These are phyloP conservation scores for Hansenula lynferdii DNA, from an alignment of 1,139 yeast species.

Conservation along the genomic window DNA sequence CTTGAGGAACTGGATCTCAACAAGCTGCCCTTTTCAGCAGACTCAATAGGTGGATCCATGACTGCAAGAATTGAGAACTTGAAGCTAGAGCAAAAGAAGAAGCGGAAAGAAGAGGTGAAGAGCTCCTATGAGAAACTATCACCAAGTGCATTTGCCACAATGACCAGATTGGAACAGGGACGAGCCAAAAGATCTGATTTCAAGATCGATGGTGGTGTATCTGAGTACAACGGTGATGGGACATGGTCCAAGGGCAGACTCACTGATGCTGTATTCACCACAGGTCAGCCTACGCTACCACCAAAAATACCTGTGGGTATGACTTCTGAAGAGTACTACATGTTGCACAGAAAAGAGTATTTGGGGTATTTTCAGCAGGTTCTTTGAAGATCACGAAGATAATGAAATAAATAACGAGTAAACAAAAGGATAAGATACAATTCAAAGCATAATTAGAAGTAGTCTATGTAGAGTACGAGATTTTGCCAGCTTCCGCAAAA, in stretches of 20 bases:
- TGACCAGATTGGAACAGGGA: conserved; percentile 21
- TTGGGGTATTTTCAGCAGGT: conserved; percentile 8
- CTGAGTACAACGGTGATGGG: conserved; percentile 36
- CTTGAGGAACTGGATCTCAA: conserved; percentile 5
- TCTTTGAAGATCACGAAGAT: no score
- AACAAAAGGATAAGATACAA: no score
- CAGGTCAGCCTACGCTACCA: conserved; percentile 41
- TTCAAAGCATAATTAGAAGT: no score
- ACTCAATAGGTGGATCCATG: conserved; percentile 11
- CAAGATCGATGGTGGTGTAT: conserved; percentile 19
- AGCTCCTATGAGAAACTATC: conserved; percentile 7
- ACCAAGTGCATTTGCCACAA: conserved; percentile 13
- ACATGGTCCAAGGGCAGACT: conserved; percentile 25
- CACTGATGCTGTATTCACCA: conserved; percentile 13
- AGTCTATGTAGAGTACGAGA: no score
- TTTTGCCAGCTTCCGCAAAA: not conserved
- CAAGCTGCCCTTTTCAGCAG: conserved; percentile 18
- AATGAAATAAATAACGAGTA: no score
- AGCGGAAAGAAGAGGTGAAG: not conserved
- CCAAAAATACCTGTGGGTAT: conserved; percentile 53
- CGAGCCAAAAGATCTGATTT: conserved; percentile 16
- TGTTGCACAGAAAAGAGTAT: conserved; percentile 10
- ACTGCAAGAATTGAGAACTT: conserved; percentile 3
- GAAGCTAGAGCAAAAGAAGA: conserved; percentile 4
- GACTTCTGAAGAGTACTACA: conserved; percentile 40